Evolutionary conservation across 352 stramenopile genomes (phyloP), one percentile per base, ranked within the genome.

Genomic region (Phytophthora vignae): DNA sequence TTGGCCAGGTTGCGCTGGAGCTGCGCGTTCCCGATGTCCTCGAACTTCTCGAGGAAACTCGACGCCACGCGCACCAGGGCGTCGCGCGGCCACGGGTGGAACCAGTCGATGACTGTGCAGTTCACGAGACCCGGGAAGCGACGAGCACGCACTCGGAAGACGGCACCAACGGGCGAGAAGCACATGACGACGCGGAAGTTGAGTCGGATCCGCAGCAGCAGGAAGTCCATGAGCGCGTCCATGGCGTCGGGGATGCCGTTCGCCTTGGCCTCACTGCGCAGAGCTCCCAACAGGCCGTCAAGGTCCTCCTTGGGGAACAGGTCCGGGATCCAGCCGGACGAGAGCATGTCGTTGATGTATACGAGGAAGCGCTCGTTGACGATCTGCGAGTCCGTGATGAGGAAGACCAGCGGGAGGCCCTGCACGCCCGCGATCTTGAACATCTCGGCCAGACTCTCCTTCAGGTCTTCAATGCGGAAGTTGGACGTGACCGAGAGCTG

Each of bases 341-440:
- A 97, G 7, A 99, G 84, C 77, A 99, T 98, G 46, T 98, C 95
- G 82, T 99, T 99, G 71, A 99, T 99, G 77, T 98, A 99, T 44
- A 99, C 98, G 4, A 99, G 90, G 80, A 99, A 99, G 15, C 96
- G 85, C 60, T 99, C 97, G 72, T 99, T 98, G 40, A 99, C 95
- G 74, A 99, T 99, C 79, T 99, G 97, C 40, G 96, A 98, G 79
- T 99, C 98, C 0, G 97, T 99, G 66, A 99, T 98, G 15, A 99
- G 80, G 71, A 99, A 99, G 17, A 99, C 90, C 22, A 98, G 91
- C 11, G 90, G 95, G 2, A 98, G 83, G 4, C 95, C 96, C 61
- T 98, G 97, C 21, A 99, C 92, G 49, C 96, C 96, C n/a, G 96
- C 91, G 19, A 95, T 77, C 71, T 98, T 98, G 76, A 99, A 99